Base-by-base conservation (phyloP, 2,329 filamentous ascomycete species). In the Fusarium proliferatum region DNA sequence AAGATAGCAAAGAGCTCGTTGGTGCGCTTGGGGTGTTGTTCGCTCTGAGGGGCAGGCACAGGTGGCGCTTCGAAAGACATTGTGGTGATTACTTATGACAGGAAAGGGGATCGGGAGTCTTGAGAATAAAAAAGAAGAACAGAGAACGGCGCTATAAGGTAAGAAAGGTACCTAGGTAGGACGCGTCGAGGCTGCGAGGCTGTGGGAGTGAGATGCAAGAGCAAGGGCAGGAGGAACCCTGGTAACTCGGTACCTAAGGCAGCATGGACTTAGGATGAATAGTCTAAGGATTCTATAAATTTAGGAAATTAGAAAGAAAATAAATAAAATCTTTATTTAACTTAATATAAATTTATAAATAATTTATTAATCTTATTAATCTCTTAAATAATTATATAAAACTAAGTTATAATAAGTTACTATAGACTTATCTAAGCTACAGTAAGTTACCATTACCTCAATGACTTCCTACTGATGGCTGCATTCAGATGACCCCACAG, bases 351-450 rank as follows among this genome's bases (percentile, higher is more conserved):
- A 9, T 23, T 13, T 33, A 19, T 49, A 49, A 6, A 49, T 16
- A 8, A 8, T 19, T 28, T 28, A 28, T 33, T 33, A 12, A 33
- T 33, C 4, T 33, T 33, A 33, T 34, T 2, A 8, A 34, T 34
- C 13, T 34, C 33, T 34, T 21, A 41, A 41, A 41, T 41, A 41
- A 17, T 38, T 38, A 38, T 11, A 19, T 38, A 38, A 19, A 38
- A 9, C 6, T 3, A 42, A 5, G 2, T n/a, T n/a, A 16, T n/a
- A 5, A 42, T 42, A n/a, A 9, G 8, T 15, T 9, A 42, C 0
- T 21, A 41, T 41, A 41, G 8, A 21, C 12, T 12, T 41, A 21
- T 16, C 10, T 38, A 38, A 10, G 36, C 11, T 19, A 19, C 2
- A 10, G 17, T 19, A 38, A 36, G 34, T 16, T 17, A 36, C 41